Evolutionary conservation across 163 green algal species (phyloP).

Genomic region (Scenedesmus sp.): DNA sequence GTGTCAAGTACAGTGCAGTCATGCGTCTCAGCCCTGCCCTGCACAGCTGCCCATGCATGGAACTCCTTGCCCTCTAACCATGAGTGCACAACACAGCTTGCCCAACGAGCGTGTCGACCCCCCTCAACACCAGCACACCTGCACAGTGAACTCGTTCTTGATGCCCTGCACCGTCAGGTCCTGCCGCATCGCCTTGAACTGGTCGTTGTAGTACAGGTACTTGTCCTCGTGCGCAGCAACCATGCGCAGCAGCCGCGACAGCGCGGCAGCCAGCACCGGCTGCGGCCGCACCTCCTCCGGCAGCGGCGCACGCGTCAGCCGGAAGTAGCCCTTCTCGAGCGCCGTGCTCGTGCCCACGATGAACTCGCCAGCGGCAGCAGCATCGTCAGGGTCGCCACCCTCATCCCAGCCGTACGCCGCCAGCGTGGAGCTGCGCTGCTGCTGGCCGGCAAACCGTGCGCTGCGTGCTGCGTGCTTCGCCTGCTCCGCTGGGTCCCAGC

Average conservation of each 20-base stretch:
- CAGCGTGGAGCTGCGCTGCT: conserved; percentile 7
- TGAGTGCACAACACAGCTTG: too few relatives aligned
- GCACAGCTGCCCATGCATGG: not conserved
- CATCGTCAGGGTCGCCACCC: not conserved
- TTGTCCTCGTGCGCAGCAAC: conserved; percentile 52
- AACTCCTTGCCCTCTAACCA: too few relatives aligned
- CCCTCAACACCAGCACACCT: conserved; percentile 28
- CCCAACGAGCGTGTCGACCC: too few relatives aligned
- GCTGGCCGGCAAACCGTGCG: conserved; percentile 64
- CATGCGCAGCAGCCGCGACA: conserved; percentile 77
- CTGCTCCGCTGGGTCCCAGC: conserved; percentile 38
- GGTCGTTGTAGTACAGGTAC: conserved; percentile 74
- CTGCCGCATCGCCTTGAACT: conserved; percentile 96
- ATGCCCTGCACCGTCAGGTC: conserved; percentile 94
- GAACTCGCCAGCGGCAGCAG: not conserved
- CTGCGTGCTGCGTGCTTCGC: conserved; percentile 54
- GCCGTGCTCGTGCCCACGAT: conserved; percentile 76
- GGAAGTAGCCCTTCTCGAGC: conserved; percentile 95
- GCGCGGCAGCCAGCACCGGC: conserved; percentile 76
- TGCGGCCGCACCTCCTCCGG: conserved; percentile 82
- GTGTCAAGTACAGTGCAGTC: too few relatives aligned
- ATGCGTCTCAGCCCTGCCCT: too few relatives aligned
- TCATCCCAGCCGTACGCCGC: conserved; percentile 52
- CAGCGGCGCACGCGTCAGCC: conserved; percentile 86
- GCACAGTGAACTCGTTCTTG: conserved; percentile 74